These are phyloP conservation scores for Pachyrhizus erosus DNA, from an alignment of 306 rosid species.

Conservation along the genomic window DNA sequence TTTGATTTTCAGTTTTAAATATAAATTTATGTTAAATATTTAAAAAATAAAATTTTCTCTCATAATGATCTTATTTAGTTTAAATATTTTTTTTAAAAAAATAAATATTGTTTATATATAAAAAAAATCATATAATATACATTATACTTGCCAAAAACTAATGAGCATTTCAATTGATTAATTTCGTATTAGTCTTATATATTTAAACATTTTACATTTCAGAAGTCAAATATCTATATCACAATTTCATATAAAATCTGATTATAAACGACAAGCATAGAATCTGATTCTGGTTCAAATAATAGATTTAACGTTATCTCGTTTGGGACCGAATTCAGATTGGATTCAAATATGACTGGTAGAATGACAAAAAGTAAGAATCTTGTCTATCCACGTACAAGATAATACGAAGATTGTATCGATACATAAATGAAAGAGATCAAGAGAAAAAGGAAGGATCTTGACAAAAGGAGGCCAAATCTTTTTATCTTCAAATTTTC, in stretches of 20 bases:
- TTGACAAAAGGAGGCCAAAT: not conserved
- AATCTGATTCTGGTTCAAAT: not conserved
- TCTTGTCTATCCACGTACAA: not conserved
- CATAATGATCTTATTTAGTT: too few relatives aligned
- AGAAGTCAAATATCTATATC: not conserved
- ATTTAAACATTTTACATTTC: not conserved
- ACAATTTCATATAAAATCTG: not conserved
- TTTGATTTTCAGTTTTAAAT: too few relatives aligned
- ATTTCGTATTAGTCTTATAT: too few relatives aligned
- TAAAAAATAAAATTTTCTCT: too few relatives aligned
- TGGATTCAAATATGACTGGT: constrained; percentile 15
- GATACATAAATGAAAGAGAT: not conserved
- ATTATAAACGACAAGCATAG: not conserved
- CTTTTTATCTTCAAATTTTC: not conserved
- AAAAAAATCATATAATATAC: too few relatives aligned
- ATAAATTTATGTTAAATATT: too few relatives aligned
- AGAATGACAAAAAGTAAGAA: not conserved
- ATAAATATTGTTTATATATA: too few relatives aligned
- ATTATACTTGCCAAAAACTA: too few relatives aligned
- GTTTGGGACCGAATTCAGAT: not conserved
- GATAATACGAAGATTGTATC: not conserved
- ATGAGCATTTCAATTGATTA: too few relatives aligned
- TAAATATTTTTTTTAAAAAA: too few relatives aligned
- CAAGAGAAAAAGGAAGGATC: not conserved
- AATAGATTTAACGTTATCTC: not conserved